Percentiles rank a stretch among this genome's conserved stretches.
phyloP scores from a whole-genome alignment of 371 early-diverging fungal genomes.

The Mucor lusitanicus region DNA sequence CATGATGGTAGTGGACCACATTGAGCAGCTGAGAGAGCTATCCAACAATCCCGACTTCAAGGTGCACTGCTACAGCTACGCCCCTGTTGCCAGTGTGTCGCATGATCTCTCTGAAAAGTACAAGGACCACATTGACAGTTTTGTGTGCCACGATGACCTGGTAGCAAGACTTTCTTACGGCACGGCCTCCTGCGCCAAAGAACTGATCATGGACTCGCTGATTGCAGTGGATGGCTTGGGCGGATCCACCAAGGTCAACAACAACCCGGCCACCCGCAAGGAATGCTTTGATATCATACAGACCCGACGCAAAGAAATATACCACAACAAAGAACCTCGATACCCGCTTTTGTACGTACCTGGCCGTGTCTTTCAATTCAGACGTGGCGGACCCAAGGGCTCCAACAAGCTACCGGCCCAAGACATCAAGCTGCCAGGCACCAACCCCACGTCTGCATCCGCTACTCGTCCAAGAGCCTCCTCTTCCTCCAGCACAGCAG shows the following conservation, averaged over 20 bases:
- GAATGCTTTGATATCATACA: conserved; percentile 49
- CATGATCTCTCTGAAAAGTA: conserved; percentile 68
- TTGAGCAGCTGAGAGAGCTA: conserved; percentile 55
- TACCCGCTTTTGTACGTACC: conserved; percentile 52
- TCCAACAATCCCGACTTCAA: conserved; percentile 47
- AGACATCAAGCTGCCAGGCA: conserved; percentile 14
- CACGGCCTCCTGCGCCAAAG: conserved; percentile 51
- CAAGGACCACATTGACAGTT: conserved; percentile 69
- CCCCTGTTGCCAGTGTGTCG: conserved; percentile 69
- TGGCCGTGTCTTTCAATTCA: conserved; percentile 47
- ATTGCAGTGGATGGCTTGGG: conserved; percentile 51
- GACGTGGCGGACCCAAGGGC: conserved; percentile 14
- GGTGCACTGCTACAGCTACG: conserved; percentile 53
- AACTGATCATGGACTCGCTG: conserved; percentile 50
- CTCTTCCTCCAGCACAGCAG: background rate
- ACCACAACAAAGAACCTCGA: conserved; percentile 39
- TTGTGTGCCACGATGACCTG: conserved; percentile 77
- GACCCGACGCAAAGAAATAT: conserved; percentile 44
- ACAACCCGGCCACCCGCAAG: conserved; percentile 28
- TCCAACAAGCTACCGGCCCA: background rate
- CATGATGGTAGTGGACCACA: conserved; percentile 74
- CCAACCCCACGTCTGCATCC: conserved; percentile 1
- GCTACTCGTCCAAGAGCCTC: conserved; percentile 6
- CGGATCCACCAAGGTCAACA: conserved; percentile 40
- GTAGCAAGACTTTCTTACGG: conserved; percentile 81